Percentiles rank a stretch among this genome's conserved stretches.
Evolutionary conservation across 805 yeast genomes (phyloP).

Genomic region (Clavispora vitiphila): DNA sequence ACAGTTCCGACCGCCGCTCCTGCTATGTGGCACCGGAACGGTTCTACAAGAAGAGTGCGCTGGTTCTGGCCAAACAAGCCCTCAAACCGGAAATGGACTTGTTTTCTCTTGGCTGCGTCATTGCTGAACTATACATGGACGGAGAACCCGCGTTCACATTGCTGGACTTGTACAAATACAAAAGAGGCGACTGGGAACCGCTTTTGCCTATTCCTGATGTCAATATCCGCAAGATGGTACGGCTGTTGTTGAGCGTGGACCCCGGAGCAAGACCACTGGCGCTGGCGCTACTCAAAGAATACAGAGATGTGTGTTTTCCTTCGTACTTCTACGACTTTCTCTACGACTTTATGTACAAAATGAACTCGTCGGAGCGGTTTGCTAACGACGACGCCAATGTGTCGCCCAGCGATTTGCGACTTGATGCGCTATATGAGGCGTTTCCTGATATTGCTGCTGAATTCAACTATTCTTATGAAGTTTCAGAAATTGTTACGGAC

Average conservation of each 20-base stretch:
- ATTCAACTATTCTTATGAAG: constrained; percentile 19
- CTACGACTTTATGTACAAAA: constrained; percentile 53
- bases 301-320: constrained; percentile 55
- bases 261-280: constrained; percentile 61
- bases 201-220: constrained; percentile 52
- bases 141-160: constrained; percentile 84
- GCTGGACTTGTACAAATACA: constrained; percentile 81
- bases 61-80: constrained; percentile 8
- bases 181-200: constrained; percentile 62
- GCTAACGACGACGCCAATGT: constrained; percentile 9
- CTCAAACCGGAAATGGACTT: constrained; percentile 72
- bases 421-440: constrained; percentile 55
- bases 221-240: constrained; percentile 49
- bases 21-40: constrained; percentile 96
- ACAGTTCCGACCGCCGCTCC: constrained; percentile 77
- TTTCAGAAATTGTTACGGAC: neutral
- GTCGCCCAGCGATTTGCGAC: constrained; percentile 40
- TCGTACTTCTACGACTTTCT: constrained; percentile 61
- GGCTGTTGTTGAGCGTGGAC: constrained; percentile 57
- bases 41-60: constrained; percentile 40
- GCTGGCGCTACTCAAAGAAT: constrained; percentile 45
- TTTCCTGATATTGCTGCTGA: constrained; percentile 42
- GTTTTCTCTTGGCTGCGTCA: constrained; percentile 78
- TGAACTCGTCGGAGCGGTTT: constrained; percentile 22
- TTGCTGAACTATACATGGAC: constrained; percentile 83